Conservation (phyloP, 2,329 filamentous ascomycete genomes). For the Xylariaceae sp. region DNA sequence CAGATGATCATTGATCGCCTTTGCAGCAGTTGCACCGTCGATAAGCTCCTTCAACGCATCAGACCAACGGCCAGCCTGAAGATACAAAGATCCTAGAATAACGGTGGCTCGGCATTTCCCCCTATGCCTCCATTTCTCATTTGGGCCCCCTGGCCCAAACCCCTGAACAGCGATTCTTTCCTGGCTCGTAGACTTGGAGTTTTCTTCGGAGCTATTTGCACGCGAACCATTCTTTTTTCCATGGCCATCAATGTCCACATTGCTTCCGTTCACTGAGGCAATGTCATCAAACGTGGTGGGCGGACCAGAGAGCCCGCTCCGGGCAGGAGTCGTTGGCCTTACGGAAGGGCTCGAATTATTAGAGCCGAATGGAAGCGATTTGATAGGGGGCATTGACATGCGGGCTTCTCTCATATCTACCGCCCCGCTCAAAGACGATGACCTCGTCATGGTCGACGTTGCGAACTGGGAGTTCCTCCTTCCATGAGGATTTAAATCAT, state of each 20-base stretch:
- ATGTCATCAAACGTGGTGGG: slow-evolving; percentile 46
- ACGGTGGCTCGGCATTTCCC: slow-evolving; percentile 75
- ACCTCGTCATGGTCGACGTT: slow-evolving; percentile 42
- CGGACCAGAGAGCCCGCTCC: slow-evolving; percentile 44
- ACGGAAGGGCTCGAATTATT: slow-evolving; percentile 40
- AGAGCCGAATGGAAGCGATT: slow-evolving; percentile 40
- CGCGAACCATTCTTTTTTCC: slow-evolving; percentile 35
- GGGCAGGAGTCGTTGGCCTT: slow-evolving; percentile 47
- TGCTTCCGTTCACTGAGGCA: slow-evolving; percentile 30
- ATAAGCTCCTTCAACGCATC: slow-evolving; percentile 80
- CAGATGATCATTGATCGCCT: slow-evolving; percentile 80
- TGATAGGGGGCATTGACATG: slow-evolving; percentile 72
- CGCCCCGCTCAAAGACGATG: slow-evolving; percentile 47
- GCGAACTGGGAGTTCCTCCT: slow-evolving; percentile 54
- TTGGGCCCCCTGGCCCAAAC: slow-evolving; percentile 64
- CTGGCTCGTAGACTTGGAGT: slow-evolving; percentile 45
- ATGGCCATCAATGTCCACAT: slow-evolving; percentile 36
- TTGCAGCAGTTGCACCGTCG: slow-evolving; percentile 72
- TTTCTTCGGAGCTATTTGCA: slow-evolving; percentile 37
- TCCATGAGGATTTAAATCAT: slow-evolving; percentile 36
- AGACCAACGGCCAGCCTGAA: slow-evolving; percentile 83
- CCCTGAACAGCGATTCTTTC: slow-evolving; percentile 62
- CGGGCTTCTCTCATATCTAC: slow-evolving; percentile 58
- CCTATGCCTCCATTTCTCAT: slow-evolving; percentile 72
- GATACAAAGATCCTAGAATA: slow-evolving; percentile 76